Evolutionary conservation across 345 rosid species (phyloP), one percentile per base, ranked within the genome.

Genomic region (Gynandropsis gynandra): DNA sequence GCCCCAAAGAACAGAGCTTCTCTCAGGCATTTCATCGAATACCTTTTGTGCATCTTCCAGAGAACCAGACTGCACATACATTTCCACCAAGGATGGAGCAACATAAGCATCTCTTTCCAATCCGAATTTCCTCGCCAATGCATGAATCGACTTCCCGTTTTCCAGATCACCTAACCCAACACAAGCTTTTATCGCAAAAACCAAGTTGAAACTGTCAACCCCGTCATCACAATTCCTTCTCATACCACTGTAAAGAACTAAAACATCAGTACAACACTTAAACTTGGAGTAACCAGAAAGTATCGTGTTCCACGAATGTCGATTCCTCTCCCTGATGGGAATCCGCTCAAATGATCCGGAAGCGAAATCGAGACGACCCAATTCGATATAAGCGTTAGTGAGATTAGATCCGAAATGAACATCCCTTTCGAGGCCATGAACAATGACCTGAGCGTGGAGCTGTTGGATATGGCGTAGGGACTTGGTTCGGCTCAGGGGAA

Each of bases 1-100:
- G 24, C 82, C 80, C 81, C 81, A 78, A 38, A 75, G 74, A 43
- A 84, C 73, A 16, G 74, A 73, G 51, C 40, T 74, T 62, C 69
- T 73, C 12, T 35, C 49, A 50, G 73, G 61, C 57, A 72, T 69
- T 61, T 74, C 86, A 45, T 79, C 88, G 45, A 81, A 81, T 66
- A 81, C 71, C 12, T 54, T 37, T 42, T 69, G 44, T 4, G 82
- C 78, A 36, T 61, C 59, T 33, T 58, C 75, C 41, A 84, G 42
- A 34, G 57, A 56, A 19, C 72, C 75, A 5, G 69, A 61, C 10
- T 74, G 60, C 0, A 60, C 58, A 19, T 81, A 72, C 65, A 78
- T 70, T 48, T 75, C 73, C 7, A 72, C 65, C 51, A 81, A 66
- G 13, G 74, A 67, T 1, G 80, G 65, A 19, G 62, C 74, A 41